Percentiles rank a stretch among this genome's conserved stretches.
These are phyloP conservation scores for Hirsutella thompsonii DNA, from an alignment of 2,329 filamentous ascomycete species.

Conservation along the genomic window DNA sequence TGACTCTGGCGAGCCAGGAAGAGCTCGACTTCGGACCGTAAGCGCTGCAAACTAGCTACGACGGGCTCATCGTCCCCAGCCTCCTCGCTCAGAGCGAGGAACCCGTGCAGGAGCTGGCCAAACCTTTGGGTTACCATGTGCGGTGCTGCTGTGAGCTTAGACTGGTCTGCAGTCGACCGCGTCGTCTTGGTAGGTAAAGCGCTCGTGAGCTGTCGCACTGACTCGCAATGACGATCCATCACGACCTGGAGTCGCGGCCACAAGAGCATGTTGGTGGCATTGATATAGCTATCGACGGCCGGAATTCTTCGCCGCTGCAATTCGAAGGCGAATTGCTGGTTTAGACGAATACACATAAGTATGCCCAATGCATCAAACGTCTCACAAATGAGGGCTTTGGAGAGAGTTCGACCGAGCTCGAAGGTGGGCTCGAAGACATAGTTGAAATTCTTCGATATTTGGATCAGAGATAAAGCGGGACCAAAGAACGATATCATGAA, in stretches of 20 bases:
- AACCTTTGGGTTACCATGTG: conserved; percentile 93
- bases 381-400: conserved; percentile 61
- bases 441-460: conserved; percentile 70
- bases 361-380: conserved; percentile 78
- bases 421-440: conserved; percentile 88
- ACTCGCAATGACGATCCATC: conserved; percentile 88
- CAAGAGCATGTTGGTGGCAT: conserved; percentile 87
- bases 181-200: conserved; percentile 33
- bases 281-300: conserved; percentile 80
- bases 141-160: conserved; percentile 63
- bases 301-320: conserved; percentile 85
- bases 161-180: conserved; percentile 32
- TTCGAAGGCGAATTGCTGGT: conserved; percentile 89
- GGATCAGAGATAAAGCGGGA: conserved; percentile 58
- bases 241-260: conserved; percentile 93
- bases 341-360: conserved; percentile 81
- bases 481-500: conserved; percentile 88
- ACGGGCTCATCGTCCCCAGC: conserved; percentile 92
- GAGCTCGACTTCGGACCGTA: conserved; percentile 71
- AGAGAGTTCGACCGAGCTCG: conserved; percentile 64
- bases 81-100: conserved; percentile 73
- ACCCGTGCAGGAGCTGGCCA: conserved; percentile 78
- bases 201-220: conserved; percentile 52
- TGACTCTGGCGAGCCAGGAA: conserved; percentile 71
- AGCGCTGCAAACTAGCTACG: conserved; percentile 60